Base-by-base conservation (phyloP, 768 basidiomycete genomes). In the Atractiella rhizophila region DNA sequence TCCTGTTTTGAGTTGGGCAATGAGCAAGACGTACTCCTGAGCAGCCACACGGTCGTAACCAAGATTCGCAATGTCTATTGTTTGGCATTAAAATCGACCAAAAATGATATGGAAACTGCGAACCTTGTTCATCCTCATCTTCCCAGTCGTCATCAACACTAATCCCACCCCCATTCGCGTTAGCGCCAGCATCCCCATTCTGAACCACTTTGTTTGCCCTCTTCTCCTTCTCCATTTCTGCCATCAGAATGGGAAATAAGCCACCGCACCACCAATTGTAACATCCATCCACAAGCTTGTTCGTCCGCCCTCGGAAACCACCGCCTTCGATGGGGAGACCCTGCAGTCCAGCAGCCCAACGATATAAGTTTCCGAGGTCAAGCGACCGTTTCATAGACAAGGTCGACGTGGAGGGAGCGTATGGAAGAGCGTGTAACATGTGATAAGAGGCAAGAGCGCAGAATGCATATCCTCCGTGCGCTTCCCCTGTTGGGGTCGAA, bases 241-340 rank as follows among this genome's bases (percentile, higher is more conserved):
- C 58, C 37, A 42, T 48, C 0, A 91, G 60, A 7, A 94, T 60
- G 0, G 68, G 65, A 54, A 91, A 80, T 13, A 76, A 67, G 0
- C 86, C 86, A 2, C 81, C 91, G 19, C 82, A 79, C 91, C 88
- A 98, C 91, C 91, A 98, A n/a, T 77, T 74, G 59, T 98, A 98
- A 59, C 91, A 98, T 4, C 88, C 91, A 52, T 98, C 91, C 0
- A 98, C 88, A n/a, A 98, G 68, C 58, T 98, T 98, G 57, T 96
- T 98, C 48, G 82, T 81, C 39, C 91, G 64, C 0, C 91, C 91
- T 41, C 67, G 68, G 60, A 98, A 96, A 2, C 91, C 91, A 3
- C 85, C 88, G 8, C 83, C 64, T 54, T 96, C 88, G 10, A 68
- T 65, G 31, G 73, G 73, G 2, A 61, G 59, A 0, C 82, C 85